These are phyloP conservation scores for Hura crepitans DNA, from an alignment of 441 rosid species.

Conservation along the genomic window DNA sequence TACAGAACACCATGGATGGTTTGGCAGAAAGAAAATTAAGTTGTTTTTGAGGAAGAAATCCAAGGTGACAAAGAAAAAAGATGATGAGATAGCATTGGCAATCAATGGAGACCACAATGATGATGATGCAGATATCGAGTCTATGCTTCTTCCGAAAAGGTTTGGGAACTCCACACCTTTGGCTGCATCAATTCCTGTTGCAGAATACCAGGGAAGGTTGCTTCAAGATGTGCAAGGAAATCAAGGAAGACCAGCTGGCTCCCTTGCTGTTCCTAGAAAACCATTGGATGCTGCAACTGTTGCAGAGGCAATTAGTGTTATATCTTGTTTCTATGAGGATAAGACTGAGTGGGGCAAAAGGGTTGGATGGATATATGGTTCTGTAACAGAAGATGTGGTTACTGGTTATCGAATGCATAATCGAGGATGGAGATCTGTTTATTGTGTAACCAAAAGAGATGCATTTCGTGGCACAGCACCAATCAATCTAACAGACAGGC, in stretches of 20 bases:
- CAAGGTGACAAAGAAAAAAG: slow-evolving; percentile 43
- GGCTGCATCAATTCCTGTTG: slow-evolving; percentile 67
- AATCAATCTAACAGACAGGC: slow-evolving; percentile 62
- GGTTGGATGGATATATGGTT: slow-evolving; percentile 74
- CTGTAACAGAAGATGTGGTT: slow-evolving; percentile 73
- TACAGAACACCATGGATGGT: slow-evolving; percentile 62
- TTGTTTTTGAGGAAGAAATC: slow-evolving; percentile 49
- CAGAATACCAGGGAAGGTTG: slow-evolving; percentile 74
- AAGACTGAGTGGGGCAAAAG: slow-evolving; percentile 71
- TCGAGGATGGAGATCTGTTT: slow-evolving; percentile 67
- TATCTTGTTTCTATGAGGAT: slow-evolving; percentile 81
- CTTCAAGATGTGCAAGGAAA: slow-evolving; percentile 58
- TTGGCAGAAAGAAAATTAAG: slow-evolving; percentile 58
- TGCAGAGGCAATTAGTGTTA: slow-evolving; percentile 80
- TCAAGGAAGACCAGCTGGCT: slow-evolving; percentile 70
- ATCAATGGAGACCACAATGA: slow-evolving; percentile 40
- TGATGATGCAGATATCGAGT: slow-evolving; percentile 63
- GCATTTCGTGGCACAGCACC: slow-evolving; percentile 74
- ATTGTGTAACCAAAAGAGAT: slow-evolving; percentile 65
- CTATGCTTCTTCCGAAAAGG: slow-evolving; percentile 60
- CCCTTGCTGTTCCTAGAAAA: slow-evolving; percentile 71
- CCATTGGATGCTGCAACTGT: slow-evolving; percentile 77
- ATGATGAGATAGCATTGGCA: slow-evolving; percentile 46
- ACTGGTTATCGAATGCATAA: slow-evolving; percentile 78
- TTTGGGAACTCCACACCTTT: slow-evolving; percentile 70